Evolutionary conservation across 2,329 filamentous ascomycete genomes (phyloP).

Genomic region (Fusarium sp.): DNA sequence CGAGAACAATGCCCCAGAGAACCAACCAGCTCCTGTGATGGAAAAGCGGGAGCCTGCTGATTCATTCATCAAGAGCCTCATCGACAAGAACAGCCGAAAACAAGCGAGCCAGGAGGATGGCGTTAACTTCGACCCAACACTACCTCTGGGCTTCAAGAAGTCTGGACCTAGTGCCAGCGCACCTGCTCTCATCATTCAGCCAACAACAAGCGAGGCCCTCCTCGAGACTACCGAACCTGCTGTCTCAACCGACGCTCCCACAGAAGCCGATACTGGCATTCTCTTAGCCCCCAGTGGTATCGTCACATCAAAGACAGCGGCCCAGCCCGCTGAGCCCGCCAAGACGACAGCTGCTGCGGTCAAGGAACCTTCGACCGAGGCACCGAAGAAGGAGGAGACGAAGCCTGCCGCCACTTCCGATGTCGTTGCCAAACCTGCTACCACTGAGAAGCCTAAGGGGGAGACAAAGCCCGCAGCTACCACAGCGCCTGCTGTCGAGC

Average conservation of each 20-base stretch:
- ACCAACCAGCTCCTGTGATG: conserved; percentile 19
- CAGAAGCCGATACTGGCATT: conserved; percentile 39
- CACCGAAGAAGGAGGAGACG: conserved; percentile 16
- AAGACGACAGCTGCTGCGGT: conserved; percentile 15
- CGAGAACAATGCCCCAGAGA: conserved; percentile 50
- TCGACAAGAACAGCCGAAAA: conserved; percentile 18
- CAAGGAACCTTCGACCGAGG: conserved; percentile 9
- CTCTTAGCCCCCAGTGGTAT: conserved; percentile 42
- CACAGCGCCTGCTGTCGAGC: conserved; percentile 12
- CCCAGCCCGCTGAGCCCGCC: conserved; percentile 2
- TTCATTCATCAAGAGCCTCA: conserved; percentile 41
- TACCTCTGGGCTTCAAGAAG: conserved; percentile 17
- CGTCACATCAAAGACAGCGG: conserved; percentile 32
- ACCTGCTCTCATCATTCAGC: conserved; percentile 34
- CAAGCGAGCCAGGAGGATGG: conserved; percentile 1
- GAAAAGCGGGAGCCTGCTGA: conserved; percentile 33
- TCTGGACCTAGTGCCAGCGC: conserved; percentile 30
- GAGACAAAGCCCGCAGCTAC: conserved; percentile 22
- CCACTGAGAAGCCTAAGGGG: conserved; percentile 24
- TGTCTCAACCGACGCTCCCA: conserved; percentile 1
- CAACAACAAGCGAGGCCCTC: conserved; percentile 27
- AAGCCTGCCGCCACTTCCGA: conserved; percentile 5
- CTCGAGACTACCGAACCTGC: conserved; percentile 20
- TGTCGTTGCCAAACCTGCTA: background rate
- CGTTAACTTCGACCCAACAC: conserved; percentile 28